Base-by-base conservation (phyloP, 352 stramenopile genomes). In the Phytophthora pluvialis region DNA sequence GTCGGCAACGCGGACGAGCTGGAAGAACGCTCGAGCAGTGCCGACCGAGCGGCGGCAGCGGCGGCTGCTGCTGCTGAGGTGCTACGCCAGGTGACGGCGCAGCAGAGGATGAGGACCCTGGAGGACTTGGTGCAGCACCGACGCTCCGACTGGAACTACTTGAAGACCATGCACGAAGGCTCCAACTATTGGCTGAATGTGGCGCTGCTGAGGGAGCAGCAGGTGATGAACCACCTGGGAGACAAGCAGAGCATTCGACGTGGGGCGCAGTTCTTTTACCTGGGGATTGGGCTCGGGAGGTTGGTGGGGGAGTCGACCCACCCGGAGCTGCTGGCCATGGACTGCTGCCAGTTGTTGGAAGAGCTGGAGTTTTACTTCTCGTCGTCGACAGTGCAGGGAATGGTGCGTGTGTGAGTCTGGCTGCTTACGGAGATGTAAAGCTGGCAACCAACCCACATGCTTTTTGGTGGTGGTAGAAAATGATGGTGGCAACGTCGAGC, bases 291-390 rank as follows among this genome's bases (percentile, higher is more conserved):
- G 4, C 72, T 95, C 0, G 87, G 87, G 0, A 72, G 73, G 36
- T 63, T 95, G 21, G 75, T 93, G 21, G 77, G 75, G 15, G 78
- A 89, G 45, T 75, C 82, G 10, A 51, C 45, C 1, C 81, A 89
- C 50, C 55, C 83, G 8, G 68, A 93, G 62, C 68, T 83, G 12
- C 60, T 95, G 28, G 82, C 81, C 0, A 81, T 90, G 53, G 81
- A 92, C 45, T 85, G 80, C 44, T 93, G 84, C 18, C 84, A 95
- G 51, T 66, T 95, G n/a, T 72, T 95, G 21, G 87, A 95, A 52
- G 87, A 95, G 48, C 75, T 95, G 28, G 87, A 95, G 59, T 95
- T 92, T 57, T 91, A 89, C 62, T 93, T 95, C 29, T 80, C 85
- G 11, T 91, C 84, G 5, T 67, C 77, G 11, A 87, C 83, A 3